Evolutionary conservation across 805 yeast species (phyloP).

Genomic region (Tetrapisispora pingtungensis): DNA sequence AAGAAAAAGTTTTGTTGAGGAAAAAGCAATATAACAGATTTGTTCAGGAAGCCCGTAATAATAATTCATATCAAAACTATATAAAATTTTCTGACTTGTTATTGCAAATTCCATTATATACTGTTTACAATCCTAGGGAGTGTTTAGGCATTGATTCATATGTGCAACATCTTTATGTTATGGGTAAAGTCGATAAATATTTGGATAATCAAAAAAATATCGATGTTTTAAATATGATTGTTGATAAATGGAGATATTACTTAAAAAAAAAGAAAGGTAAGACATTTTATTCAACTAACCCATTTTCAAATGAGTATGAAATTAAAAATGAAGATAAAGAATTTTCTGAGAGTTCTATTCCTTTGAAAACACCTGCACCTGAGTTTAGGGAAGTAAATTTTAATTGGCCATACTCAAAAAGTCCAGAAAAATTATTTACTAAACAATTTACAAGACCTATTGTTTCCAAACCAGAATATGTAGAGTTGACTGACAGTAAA

Average conservation of each 20-base stretch:
- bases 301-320: neutral
- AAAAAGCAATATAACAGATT: slow-evolving; percentile 51
- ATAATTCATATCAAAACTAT: slow-evolving; percentile 49
- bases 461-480: neutral
- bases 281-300: neutral
- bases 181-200: slow-evolving; percentile 45
- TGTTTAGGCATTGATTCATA: slow-evolving; percentile 67
- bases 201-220: slow-evolving; percentile 26
- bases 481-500: neutral
- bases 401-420: neutral
- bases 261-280: slow-evolving; percentile 4
- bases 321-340: neutral
- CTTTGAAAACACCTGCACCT: neutral
- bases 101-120: slow-evolving; percentile 62
- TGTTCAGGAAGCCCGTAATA: slow-evolving; percentile 55
- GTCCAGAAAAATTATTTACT: neutral
- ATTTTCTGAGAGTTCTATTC: neutral
- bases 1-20: slow-evolving; percentile 42
- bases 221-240: slow-evolving; percentile 30
- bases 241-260: slow-evolving; percentile 29
- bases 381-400: neutral
- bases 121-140: slow-evolving; percentile 64
- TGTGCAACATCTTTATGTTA: slow-evolving; percentile 48
- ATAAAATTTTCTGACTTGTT: slow-evolving; percentile 56
- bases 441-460: neutral